A percentile compares a stretch with the other conserved stretches of the same genome.
These are phyloP conservation scores for Flueggea neowawraea DNA, from an alignment of 441 rosid genomes.

Conservation along the genomic window DNA sequence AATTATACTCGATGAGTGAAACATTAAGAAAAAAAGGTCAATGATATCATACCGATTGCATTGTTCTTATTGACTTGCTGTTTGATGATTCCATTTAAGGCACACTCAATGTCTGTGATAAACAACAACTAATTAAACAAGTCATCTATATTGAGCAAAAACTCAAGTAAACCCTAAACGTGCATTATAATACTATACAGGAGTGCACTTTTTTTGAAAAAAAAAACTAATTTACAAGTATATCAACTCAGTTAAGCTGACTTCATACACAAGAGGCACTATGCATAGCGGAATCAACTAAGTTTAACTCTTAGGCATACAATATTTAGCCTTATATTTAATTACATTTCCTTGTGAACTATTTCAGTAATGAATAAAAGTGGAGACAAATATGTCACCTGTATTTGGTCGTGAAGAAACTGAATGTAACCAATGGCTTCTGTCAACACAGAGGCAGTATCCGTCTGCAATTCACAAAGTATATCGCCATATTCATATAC, in stretches of 20 bases:
- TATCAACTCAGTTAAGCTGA: no score
- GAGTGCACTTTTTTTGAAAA: no score
- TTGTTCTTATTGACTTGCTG: slow-evolving; percentile 14
- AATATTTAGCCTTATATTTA: not conserved
- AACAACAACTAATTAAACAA: not conserved
- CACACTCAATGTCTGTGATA: slow-evolving; percentile 35
- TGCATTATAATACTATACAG: no score
- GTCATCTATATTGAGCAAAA: not conserved
- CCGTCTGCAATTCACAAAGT: slow-evolving; percentile 38
- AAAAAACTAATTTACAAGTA: no score
- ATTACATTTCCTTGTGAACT: not conserved
- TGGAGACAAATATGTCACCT: slow-evolving; percentile 14
- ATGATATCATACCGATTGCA: not conserved
- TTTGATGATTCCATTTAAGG: slow-evolving; percentile 34
- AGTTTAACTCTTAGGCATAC: no score
- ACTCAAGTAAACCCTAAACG: not conserved
- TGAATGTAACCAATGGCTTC: slow-evolving; percentile 58
- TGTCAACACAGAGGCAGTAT: slow-evolving; percentile 63
- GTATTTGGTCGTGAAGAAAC: slow-evolving; percentile 46
- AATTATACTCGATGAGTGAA: no score
- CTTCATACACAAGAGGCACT: no score
- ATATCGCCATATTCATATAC: slow-evolving; percentile 11
- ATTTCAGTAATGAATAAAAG: not conserved
- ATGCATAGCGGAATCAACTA: no score
- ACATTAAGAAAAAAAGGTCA: no score